Evolutionary conservation across 768 basidiomycete genomes (phyloP), one percentile per base, ranked within the genome.

Genomic region (Russula griseocarnosa): DNA sequence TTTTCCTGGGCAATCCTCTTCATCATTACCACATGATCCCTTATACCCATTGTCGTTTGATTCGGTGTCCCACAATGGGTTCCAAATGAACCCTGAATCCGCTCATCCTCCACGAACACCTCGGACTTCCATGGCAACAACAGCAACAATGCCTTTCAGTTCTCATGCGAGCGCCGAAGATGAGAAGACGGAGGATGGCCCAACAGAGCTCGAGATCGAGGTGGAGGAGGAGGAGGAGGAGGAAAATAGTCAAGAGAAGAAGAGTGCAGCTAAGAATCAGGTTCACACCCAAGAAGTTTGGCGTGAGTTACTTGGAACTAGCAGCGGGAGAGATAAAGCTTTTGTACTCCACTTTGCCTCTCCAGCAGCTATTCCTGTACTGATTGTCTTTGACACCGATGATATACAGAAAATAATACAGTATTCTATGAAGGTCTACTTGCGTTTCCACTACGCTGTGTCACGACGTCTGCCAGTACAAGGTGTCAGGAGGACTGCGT

Each of bases 11-110:
- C 78, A 38, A 74, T 76, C 73, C 13, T 72, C 78, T 14, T 77
- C 79, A 49, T 72, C 80, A 47, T 77, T 81, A 16, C 71, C 72
- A 54, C 78, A 82, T 56, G 79, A 82, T 55, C 73, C 79, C 72
- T 88, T 86, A 70, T 77, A 67, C 50, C 61, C 84, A 10, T 75
- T 85, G 13, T 73, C 78, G 32, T 90, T 85, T 69, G 87, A 88
- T 67, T 72, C 70, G 1, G 63, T 64, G 18, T 59, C 79, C 61
- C 78, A 74, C 56, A 61, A 67, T 36, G 79, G 78, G 22, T 91
- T 92, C 69, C 88, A 88, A 67, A 88, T 92, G 82, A 92, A 92
- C 70, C 90, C 90, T 10, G 82, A 86, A 56, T 89, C 89, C 16
- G 79, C 83, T 5, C 90, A 90, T 71, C 90, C 90, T 2, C 90